Evolutionary conservation across 192 early-diverging fungal species (phyloP).

Genomic region (Coemansia sp.): DNA sequence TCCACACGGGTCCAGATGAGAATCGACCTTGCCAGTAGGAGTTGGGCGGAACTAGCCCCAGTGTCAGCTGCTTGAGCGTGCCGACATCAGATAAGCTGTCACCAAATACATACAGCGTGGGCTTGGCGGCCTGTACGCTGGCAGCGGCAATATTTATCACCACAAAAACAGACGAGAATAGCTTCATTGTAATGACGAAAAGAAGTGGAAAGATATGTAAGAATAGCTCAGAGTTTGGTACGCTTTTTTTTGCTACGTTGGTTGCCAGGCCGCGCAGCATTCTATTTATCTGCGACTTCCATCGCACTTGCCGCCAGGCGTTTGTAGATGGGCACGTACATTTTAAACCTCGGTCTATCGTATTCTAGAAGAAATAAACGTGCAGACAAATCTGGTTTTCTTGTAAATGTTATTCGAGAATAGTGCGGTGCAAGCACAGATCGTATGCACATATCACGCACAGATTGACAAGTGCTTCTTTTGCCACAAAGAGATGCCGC

Average conservation of each 20-base stretch:
- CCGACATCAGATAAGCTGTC: conserved; percentile 38
- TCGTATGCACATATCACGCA: conserved; percentile 1
- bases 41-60: conserved; percentile 26
- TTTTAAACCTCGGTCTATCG: background rate
- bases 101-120: conserved; percentile 39
- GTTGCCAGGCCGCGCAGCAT: background rate
- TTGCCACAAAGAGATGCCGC: background rate
- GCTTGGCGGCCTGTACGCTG: conserved; percentile 15
- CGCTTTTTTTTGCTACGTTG: too few relatives aligned
- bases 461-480: background rate
- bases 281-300: conserved; percentile 4
- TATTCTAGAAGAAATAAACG: background rate
- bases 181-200: background rate
- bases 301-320: background rate
- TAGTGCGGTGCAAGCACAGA: background rate
- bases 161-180: background rate
- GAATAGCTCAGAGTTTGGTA: background rate
- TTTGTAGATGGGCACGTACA: background rate
- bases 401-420: background rate
- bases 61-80: conserved; percentile 25
- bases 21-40: conserved; percentile 47
- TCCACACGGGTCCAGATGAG: conserved; percentile 39
- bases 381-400: background rate
- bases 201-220: background rate
- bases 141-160: background rate